Conservation (phyloP, 2,329 filamentous ascomycete species). For the Apiospora sp. region DNA sequence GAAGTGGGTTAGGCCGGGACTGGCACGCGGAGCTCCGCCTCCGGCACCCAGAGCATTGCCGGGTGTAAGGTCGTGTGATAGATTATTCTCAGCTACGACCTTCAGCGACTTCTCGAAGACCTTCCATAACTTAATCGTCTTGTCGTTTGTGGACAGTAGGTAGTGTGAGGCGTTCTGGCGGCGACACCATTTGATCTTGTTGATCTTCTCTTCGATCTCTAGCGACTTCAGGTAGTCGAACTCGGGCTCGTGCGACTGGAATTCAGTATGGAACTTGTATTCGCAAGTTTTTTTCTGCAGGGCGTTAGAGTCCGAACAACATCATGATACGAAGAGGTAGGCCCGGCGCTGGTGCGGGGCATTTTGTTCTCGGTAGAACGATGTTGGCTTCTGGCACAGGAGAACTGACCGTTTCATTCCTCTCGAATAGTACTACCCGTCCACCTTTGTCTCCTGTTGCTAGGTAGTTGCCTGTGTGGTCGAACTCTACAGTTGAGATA, state of each 20-base stretch:
- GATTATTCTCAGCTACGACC: conserved; percentile 98
- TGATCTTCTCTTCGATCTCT: conserved; percentile 99
- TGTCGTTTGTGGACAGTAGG: conserved; percentile 97
- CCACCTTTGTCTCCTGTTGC: conserved; percentile 92
- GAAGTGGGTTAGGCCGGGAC: conserved; percentile 74
- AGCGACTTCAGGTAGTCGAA: conserved; percentile 99
- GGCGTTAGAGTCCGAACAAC: neutral
- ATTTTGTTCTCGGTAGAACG: neutral
- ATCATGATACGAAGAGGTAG: neutral
- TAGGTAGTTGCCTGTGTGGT: conserved; percentile 88
- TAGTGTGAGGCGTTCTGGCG: conserved; percentile 99
- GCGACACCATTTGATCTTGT: conserved; percentile 99
- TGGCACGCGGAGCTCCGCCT: conserved; percentile 78
- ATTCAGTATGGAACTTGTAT: conserved; percentile 99
- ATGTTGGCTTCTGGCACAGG: neutral
- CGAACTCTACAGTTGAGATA: conserved; percentile 90
- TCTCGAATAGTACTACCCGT: conserved; percentile 84
- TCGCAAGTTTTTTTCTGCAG: conserved; percentile 98
- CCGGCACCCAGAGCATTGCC: conserved; percentile 71
- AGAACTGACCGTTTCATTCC: conserved; percentile 88
- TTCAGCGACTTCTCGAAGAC: conserved; percentile 99
- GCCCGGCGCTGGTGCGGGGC: neutral
- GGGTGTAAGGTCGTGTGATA: conserved; percentile 92
- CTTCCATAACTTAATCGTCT: conserved; percentile 99
- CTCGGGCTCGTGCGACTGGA: conserved; percentile 98